Conservation (phyloP, 2,329 filamentous ascomycete genomes). For the Aspergillus unguis region DNA sequence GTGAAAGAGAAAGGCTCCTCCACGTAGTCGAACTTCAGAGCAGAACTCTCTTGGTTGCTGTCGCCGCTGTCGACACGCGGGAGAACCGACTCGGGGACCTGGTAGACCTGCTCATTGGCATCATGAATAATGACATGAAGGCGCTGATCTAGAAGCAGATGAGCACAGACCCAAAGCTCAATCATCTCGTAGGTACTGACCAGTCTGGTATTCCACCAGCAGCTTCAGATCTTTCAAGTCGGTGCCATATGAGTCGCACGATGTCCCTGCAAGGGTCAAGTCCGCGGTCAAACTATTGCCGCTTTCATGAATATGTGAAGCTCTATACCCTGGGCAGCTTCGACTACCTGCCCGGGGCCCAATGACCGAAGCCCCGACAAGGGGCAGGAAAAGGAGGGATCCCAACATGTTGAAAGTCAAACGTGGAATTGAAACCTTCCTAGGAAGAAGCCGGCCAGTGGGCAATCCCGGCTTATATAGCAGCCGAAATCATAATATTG, state of each 20-base stretch:
- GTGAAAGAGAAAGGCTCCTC: slow-evolving; percentile 66
- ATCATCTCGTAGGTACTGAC: slow-evolving; percentile 33
- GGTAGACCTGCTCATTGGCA: slow-evolving; percentile 65
- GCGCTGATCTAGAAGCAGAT: slow-evolving; percentile 52
- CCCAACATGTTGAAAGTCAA: slow-evolving; percentile 23
- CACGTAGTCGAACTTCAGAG: slow-evolving; percentile 49
- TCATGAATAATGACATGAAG: slow-evolving; percentile 74
- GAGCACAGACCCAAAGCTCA: neutral
- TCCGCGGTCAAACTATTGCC: slow-evolving; percentile 61
- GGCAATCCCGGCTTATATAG: slow-evolving; percentile 10
- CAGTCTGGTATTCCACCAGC: slow-evolving; percentile 59
- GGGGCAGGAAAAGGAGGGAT: slow-evolving; percentile 24
- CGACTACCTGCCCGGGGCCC: slow-evolving; percentile 14
- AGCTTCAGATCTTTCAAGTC: slow-evolving; percentile 57
- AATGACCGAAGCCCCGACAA: slow-evolving; percentile 29
- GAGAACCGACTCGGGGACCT: slow-evolving; percentile 68
- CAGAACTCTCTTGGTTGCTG: slow-evolving; percentile 45
- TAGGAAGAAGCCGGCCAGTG: neutral
- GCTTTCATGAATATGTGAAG: slow-evolving; percentile 32
- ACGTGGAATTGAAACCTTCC: neutral
- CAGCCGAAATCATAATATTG: neutral
- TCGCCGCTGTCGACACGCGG: slow-evolving; percentile 52
- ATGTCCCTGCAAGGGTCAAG: slow-evolving; percentile 63
- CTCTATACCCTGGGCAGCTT: slow-evolving; percentile 39
- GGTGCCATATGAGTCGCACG: slow-evolving; percentile 60